Conservation (phyloP, 352 stramenopile species). For the Globisporangium abappressorium region DNA sequence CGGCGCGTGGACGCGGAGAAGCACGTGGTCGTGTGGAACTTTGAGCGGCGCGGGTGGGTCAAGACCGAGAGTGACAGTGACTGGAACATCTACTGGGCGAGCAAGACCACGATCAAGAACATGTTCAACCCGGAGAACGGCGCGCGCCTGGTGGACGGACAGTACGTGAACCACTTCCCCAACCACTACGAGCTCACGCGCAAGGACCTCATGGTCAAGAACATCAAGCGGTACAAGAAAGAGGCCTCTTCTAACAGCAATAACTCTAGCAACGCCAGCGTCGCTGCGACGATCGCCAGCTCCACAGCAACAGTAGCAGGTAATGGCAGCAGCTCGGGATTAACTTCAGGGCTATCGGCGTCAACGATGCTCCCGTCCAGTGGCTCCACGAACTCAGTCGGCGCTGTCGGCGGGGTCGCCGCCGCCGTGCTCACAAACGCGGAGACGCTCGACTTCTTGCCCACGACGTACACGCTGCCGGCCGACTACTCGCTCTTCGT, state of each 20-base stretch:
- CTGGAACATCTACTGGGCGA: constrained; percentile 94
- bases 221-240: constrained; percentile 90
- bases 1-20: constrained; percentile 77
- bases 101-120: constrained; percentile 82
- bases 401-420: neutral
- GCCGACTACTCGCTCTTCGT: constrained; percentile 93
- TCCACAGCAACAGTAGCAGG: neutral
- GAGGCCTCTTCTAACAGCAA: constrained; percentile 32
- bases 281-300: neutral
- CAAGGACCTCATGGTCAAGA: constrained; percentile 94
- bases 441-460: constrained; percentile 70
- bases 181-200: constrained; percentile 92
- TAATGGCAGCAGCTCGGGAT: neutral
- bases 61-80: constrained; percentile 80
- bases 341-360: neutral
- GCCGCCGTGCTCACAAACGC: constrained; percentile 2
- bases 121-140: constrained; percentile 89
- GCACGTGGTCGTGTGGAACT: constrained; percentile 81
- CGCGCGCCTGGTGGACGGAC: constrained; percentile 51
- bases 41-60: constrained; percentile 80
- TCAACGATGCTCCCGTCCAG: neutral
- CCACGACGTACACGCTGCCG: constrained; percentile 91
- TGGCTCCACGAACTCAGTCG: neutral
- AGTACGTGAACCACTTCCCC: constrained; percentile 86
- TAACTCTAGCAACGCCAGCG: constrained; percentile 1